Evolutionary conservation across 2,329 filamentous ascomycete species (phyloP).

Genomic region (Alternaria gansuensis): DNA sequence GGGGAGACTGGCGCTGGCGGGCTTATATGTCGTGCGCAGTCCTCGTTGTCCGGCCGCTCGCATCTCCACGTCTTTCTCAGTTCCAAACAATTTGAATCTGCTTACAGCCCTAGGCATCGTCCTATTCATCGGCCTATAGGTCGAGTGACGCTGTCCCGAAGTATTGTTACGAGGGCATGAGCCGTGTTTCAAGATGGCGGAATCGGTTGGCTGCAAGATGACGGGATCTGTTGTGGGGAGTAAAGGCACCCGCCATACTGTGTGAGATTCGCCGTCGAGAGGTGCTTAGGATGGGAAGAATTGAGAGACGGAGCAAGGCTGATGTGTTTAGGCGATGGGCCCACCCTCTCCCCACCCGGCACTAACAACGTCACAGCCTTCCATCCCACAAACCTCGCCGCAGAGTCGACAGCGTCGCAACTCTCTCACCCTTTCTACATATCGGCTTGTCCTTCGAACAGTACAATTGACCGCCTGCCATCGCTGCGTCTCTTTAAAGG

Average conservation of each 20-base stretch:
- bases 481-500: no score
- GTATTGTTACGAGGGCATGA: background rate
- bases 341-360: background rate
- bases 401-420: background rate
- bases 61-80: background rate
- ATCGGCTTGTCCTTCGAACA: background rate
- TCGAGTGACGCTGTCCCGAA: background rate
- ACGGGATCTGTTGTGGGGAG: background rate
- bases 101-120: background rate
- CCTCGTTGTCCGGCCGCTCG: background rate
- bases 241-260: background rate
- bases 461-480: background rate
- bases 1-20: background rate
- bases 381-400: background rate
- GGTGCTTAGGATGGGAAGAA: background rate
- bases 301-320: background rate
- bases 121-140: no score
- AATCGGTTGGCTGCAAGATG: background rate
- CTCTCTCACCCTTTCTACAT: background rate
- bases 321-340: background rate
- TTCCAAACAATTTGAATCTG: background rate
- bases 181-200: background rate
- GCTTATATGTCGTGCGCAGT: conserved; percentile 1
- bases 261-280: background rate
- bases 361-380: background rate